phyloP scores from a whole-genome alignment of 148 eudicot species.

The Persicaria tinctoria region DNA sequence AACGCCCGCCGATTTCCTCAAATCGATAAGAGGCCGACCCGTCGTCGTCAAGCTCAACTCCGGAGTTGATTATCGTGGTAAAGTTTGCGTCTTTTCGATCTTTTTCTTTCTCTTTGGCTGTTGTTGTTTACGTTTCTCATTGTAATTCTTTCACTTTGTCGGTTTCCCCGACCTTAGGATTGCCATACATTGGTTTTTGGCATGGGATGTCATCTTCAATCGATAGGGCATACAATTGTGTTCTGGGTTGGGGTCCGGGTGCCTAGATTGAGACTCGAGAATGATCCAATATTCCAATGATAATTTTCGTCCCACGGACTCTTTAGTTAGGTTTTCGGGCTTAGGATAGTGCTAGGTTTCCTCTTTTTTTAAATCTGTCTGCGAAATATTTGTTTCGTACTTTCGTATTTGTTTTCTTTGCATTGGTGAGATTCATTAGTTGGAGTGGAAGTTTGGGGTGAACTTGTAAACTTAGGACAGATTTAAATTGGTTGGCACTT shows the following conservation, averaged over 20 bases:
- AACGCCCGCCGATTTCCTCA: conserved; percentile 91
- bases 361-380: background rate
- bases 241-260: too few species aligned
- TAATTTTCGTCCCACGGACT: too few species aligned
- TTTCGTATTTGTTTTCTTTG: background rate
- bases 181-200: too few species aligned
- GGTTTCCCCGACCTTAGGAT: background rate
- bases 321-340: background rate
- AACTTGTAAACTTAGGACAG: background rate
- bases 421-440: background rate
- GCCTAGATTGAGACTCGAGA: too few species aligned
- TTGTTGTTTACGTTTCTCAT: background rate
- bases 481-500: too few species aligned
- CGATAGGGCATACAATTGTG: too few species aligned
- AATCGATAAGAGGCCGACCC: conserved; percentile 94
- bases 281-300: too few species aligned
- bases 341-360: background rate
- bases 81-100: background rate
- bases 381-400: background rate
- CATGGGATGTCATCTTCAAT: too few species aligned
- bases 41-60: conserved; percentile 97
- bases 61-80: conserved; percentile 95
- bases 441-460: background rate
- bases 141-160: background rate
- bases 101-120: background rate